These are phyloP conservation scores for Pythium aphanidermatum DNA, from an alignment of 352 stramenopile genomes.

Conservation along the genomic window DNA sequence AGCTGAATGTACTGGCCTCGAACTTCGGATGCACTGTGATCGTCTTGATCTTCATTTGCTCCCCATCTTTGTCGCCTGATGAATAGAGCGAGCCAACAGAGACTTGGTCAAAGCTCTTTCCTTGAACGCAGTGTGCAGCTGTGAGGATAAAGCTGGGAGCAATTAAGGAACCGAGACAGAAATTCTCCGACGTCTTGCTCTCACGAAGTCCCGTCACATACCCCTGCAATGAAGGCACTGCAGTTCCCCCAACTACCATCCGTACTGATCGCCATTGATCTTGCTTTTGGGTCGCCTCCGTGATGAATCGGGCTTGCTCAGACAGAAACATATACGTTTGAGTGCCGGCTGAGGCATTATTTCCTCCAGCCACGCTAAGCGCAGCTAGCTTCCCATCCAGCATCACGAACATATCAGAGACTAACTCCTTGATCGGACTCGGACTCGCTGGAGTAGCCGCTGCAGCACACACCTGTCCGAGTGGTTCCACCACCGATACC, in stretches of 20 bases:
- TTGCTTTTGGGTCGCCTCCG: constrained; percentile 10
- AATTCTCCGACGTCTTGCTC: constrained; percentile 16
- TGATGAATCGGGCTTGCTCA: constrained; percentile 17
- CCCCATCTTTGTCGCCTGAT: constrained; percentile 22
- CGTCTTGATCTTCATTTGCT: constrained; percentile 32
- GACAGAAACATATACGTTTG: constrained; percentile 23
- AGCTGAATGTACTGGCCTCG: constrained; percentile 9
- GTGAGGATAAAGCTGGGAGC: constrained; percentile 28
- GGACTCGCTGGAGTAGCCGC: constrained; percentile 9
- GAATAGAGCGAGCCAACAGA: constrained; percentile 27
- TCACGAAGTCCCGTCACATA: constrained; percentile 24
- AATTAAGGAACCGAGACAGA: constrained; percentile 33
- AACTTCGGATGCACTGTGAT: constrained; percentile 24
- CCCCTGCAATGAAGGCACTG: constrained; percentile 11
- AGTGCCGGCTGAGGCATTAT: background rate
- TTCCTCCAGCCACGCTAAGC: constrained; percentile 14
- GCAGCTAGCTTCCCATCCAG: constrained; percentile 24
- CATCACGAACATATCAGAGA: constrained; percentile 21
- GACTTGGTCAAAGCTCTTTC: constrained; percentile 15
- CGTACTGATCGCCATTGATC: constrained; percentile 9
- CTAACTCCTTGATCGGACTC: constrained; percentile 5
- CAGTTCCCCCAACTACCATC: constrained; percentile 20
- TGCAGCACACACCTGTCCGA: constrained; percentile 19
- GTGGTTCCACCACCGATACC: background rate
- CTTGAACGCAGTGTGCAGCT: constrained; percentile 26